Percentiles rank a stretch among this genome's conserved stretches.
These are phyloP conservation scores for Ascochyta lentis DNA, from an alignment of 2,329 filamentous ascomycete genomes.

Conservation along the genomic window DNA sequence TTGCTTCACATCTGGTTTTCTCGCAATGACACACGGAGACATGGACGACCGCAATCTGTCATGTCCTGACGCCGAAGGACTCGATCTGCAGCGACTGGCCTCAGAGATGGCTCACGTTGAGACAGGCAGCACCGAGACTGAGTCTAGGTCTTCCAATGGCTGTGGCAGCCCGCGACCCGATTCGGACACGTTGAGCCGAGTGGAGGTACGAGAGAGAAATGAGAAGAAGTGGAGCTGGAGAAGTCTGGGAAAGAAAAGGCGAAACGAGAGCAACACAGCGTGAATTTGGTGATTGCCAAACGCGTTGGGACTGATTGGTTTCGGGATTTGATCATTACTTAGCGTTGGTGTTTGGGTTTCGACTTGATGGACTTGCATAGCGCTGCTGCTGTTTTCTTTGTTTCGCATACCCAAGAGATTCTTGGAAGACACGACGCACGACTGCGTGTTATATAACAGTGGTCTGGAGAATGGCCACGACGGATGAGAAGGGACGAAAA, in stretches of 20 bases:
- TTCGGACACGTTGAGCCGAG: conserved; percentile 39
- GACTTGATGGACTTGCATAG: conserved; percentile 15
- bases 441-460: conserved; percentile 18
- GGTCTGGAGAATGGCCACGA: background rate
- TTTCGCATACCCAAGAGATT: conserved; percentile 7
- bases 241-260: conserved; percentile 28
- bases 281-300: background rate
- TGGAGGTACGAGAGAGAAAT: conserved; percentile 22
- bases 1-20: conserved; percentile 41
- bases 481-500: conserved; percentile 3
- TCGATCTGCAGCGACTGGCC: conserved; percentile 34
- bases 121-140: conserved; percentile 18
- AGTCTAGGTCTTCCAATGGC: conserved; percentile 19
- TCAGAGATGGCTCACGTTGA: conserved; percentile 31
- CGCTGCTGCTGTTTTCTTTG: conserved; percentile 13
- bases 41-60: conserved; percentile 24
- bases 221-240: conserved; percentile 33
- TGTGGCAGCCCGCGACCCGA: conserved; percentile 40
- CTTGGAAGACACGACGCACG: conserved; percentile 20
- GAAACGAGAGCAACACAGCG: conserved; percentile 19
- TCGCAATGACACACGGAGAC: conserved; percentile 35
- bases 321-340: background rate
- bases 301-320: background rate
- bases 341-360: conserved; percentile 20
- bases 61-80: conserved; percentile 31